These are phyloP conservation scores for Trichoderma brevicompactum DNA, from an alignment of 2,329 filamentous ascomycete genomes.

Conservation along the genomic window DNA sequence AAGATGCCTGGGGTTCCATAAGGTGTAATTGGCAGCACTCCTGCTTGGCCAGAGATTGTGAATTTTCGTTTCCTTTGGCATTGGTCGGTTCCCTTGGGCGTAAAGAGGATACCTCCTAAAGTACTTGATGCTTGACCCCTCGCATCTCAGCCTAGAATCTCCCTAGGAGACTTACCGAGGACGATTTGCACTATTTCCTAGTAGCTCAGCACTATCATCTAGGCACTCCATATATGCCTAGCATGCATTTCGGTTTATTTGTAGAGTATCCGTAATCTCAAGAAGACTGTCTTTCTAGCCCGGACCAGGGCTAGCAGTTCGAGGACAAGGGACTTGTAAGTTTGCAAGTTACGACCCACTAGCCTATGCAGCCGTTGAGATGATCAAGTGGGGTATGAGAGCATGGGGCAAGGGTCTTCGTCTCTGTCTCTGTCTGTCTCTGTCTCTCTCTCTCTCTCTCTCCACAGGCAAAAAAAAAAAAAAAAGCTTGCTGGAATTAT, in stretches of 20 bases:
- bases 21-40: background rate
- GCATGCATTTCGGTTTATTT: background rate
- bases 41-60: background rate
- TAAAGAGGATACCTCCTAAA: background rate
- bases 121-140: slow-evolving; percentile 1
- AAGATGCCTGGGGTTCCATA: background rate
- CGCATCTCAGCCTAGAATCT: background rate
- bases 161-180: background rate
- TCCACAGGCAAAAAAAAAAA: background rate
- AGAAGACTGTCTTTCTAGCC: background rate
- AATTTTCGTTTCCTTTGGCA: background rate
- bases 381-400: slow-evolving; percentile 8
- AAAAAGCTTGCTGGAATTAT: background rate
- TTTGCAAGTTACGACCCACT: slow-evolving; percentile 4
- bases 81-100: background rate
- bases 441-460: no score
- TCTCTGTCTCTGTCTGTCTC: background rate
- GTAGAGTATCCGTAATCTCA: slow-evolving; percentile 1
- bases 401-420: background rate
- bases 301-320: background rate
- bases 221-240: background rate
- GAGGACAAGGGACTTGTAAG: slow-evolving; percentile 3
- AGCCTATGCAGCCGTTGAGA: slow-evolving; percentile 19
- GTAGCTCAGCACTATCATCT: background rate
- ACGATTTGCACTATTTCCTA: background rate